Conservation (phyloP, 2,329 filamentous ascomycete genomes). For the Orbilia ellipsospora region DNA sequence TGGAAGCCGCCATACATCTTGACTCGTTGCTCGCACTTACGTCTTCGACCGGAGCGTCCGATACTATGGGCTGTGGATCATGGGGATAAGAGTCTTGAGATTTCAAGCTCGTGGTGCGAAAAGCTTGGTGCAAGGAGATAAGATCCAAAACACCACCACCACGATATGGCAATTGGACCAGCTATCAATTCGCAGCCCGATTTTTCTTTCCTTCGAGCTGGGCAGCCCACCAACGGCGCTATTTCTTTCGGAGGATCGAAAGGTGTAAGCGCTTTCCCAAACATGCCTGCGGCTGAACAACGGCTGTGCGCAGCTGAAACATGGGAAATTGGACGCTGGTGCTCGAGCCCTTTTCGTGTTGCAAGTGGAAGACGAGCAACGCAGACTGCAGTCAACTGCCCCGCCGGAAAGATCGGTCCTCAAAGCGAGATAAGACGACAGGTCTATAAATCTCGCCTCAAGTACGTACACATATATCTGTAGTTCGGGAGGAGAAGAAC, state of each 20-base stretch:
- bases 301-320: slow-evolving; percentile 48
- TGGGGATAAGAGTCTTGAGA: slow-evolving; percentile 32
- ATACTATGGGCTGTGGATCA: slow-evolving; percentile 24
- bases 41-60: slow-evolving; percentile 29
- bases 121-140: slow-evolving; percentile 28
- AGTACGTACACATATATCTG: no score
- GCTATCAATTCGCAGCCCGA: not conserved
- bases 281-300: slow-evolving; percentile 51
- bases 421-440: no score
- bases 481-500: no score
- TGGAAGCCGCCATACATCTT: slow-evolving; percentile 55
- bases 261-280: slow-evolving; percentile 49
- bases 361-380: slow-evolving; percentile 14
- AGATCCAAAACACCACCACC: slow-evolving; percentile 20
- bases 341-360: slow-evolving; percentile 49
- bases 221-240: slow-evolving; percentile 13
- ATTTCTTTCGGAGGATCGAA: slow-evolving; percentile 48
- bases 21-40: slow-evolving; percentile 27
- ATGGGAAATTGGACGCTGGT: slow-evolving; percentile 45
- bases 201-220: slow-evolving; percentile 16
- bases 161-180: slow-evolving; percentile 7
- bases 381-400: not conserved
- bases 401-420: no score
- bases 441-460: no score
- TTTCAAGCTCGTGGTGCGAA: slow-evolving; percentile 12